phyloP scores from a whole-genome alignment of 169 alveolate species.

The Plasmodium falciparum region DNA sequence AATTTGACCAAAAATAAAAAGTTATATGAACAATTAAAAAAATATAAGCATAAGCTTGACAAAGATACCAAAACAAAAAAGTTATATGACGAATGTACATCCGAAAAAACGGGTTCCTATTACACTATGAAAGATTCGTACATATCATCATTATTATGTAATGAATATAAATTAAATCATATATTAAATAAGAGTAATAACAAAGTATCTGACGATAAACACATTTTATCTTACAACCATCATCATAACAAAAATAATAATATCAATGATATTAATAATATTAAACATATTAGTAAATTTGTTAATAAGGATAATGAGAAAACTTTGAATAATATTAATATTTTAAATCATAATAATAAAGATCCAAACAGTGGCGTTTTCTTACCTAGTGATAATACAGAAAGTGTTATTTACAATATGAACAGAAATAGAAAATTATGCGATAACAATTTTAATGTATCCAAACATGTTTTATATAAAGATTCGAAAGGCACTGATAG shows the following conservation, averaged over 20 bases:
- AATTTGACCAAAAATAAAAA: slow-evolving; percentile 42
- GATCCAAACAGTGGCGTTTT: too few species aligned
- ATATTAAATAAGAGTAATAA: neutral
- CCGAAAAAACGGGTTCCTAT: slow-evolving; percentile 25
- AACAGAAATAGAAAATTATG: neutral
- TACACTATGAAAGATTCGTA: slow-evolving; percentile 43
- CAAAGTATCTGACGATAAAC: neutral
- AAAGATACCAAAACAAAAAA: neutral
- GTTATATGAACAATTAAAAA: slow-evolving; percentile 38
- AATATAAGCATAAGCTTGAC: slow-evolving; percentile 13
- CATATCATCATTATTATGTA: slow-evolving; percentile 24
- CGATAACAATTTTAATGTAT: neutral
- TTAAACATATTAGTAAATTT: neutral
- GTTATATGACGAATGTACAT: neutral
- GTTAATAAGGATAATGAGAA: too few species aligned
- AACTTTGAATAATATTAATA: too few species aligned
- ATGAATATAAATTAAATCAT: slow-evolving; percentile 20
- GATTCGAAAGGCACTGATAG: too few species aligned
- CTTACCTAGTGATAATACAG: too few species aligned
- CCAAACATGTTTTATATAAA: too few species aligned
- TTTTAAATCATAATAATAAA: too few species aligned
- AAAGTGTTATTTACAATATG: too few species aligned
- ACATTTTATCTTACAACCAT: neutral
- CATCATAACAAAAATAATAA: neutral
- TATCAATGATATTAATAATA: neutral